Conservation (phyloP, 257 asterid species). For the Nicotiana knightiana region DNA sequence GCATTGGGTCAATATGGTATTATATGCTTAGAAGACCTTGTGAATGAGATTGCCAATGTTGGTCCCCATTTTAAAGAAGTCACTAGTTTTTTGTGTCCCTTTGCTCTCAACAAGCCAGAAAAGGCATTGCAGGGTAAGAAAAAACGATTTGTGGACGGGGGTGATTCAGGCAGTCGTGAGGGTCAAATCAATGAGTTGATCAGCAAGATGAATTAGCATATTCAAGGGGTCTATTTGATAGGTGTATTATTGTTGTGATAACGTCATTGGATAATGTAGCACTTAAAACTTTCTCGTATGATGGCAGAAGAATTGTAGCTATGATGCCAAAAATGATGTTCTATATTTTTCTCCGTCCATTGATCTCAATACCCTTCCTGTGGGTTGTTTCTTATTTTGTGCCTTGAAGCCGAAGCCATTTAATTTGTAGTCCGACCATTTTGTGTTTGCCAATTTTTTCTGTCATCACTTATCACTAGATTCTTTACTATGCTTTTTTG, state of each 20-base stretch:
- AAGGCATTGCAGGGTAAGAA: constrained; percentile 74
- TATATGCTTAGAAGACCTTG: constrained; percentile 79
- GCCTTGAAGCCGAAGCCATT: background rate
- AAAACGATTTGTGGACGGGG: constrained; percentile 68
- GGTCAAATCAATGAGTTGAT: constrained; percentile 65
- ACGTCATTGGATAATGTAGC: background rate
- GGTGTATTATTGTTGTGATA: background rate
- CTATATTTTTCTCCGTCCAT: background rate
- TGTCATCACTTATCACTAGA: background rate
- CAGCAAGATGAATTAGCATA: constrained; percentile 67
- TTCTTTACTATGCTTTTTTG: background rate
- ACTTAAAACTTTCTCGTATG: background rate
- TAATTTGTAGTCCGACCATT: too few species aligned
- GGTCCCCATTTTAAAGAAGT: constrained; percentile 69
- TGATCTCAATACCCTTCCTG: background rate
- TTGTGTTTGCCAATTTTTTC: background rate
- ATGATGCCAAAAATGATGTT: background rate
- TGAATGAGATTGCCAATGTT: constrained; percentile 55
- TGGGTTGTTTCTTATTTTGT: background rate
- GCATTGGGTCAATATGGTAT: constrained; percentile 63
- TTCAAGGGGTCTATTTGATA: constrained; percentile 8
- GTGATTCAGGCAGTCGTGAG: constrained; percentile 82
- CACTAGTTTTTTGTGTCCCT: constrained; percentile 64
- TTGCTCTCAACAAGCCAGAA: constrained; percentile 65
- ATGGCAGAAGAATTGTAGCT: background rate